Evolutionary conservation across 805 yeast genomes (phyloP).

Genomic region (Allodekkera sacchari): DNA sequence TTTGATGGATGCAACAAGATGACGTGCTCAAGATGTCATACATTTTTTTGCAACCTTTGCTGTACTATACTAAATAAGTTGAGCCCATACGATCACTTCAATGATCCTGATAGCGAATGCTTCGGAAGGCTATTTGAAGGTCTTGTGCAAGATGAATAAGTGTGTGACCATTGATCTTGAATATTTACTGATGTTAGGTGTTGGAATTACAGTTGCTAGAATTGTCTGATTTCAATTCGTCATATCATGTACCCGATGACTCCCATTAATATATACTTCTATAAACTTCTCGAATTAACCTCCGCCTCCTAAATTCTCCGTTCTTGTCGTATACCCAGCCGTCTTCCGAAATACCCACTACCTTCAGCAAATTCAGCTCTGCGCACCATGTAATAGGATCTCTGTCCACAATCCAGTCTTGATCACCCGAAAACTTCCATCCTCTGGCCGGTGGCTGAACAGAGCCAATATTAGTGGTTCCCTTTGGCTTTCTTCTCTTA

Average conservation of each 20-base stretch:
- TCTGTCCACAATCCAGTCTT: conserved; percentile 58
- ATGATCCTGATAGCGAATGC: conserved; percentile 33
- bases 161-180: background rate
- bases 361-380: conserved; percentile 32
- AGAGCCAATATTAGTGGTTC: conserved; percentile 45
- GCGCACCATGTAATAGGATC: conserved; percentile 44
- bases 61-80: conserved; percentile 30
- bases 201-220: background rate
- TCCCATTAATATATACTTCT: conserved; percentile 31
- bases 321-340: conserved; percentile 44
- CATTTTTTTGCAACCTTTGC: conserved; percentile 48
- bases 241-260: conserved; percentile 13
- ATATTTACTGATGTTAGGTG: background rate
- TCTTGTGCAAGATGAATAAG: conserved; percentile 23
- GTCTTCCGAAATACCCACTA: conserved; percentile 23
- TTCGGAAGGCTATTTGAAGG: conserved; percentile 48
- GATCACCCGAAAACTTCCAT: conserved; percentile 60
- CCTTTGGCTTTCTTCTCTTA: conserved; percentile 56
- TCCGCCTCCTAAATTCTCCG: conserved; percentile 47
- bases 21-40: conserved; percentile 42
- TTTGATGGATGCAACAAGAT: conserved; percentile 61
- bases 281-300: conserved; percentile 44
- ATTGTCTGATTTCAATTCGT: background rate
- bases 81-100: conserved; percentile 47
- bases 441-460: conserved; percentile 54